phyloP scores from a whole-genome alignment of 805 yeast genomes.

The Millerozyma miso region DNA sequence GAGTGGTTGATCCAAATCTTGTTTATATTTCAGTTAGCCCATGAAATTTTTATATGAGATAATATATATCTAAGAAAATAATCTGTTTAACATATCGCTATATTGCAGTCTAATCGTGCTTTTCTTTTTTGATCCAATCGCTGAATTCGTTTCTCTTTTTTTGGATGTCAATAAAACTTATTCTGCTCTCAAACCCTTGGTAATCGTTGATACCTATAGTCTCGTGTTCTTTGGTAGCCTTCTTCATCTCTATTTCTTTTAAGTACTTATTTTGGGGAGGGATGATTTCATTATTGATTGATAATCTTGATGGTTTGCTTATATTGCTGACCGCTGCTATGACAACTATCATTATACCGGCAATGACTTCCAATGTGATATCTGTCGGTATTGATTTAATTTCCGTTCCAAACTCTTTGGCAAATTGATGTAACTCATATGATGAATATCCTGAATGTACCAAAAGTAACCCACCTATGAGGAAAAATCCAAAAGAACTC shows the following conservation, averaged over 20 bases:
- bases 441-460: constrained; percentile 53
- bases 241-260: constrained; percentile 42
- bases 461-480: constrained; percentile 20
- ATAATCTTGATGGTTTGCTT: constrained; percentile 15
- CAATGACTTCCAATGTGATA: constrained; percentile 45
- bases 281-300: constrained; percentile 24
- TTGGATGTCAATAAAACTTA: constrained; percentile 48
- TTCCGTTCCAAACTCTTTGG: constrained; percentile 11
- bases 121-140: constrained; percentile 24
- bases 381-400: constrained; percentile 36
- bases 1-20: no score
- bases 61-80: not conserved
- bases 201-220: constrained; percentile 44
- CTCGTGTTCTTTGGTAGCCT: constrained; percentile 47
- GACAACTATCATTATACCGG: constrained; percentile 43
- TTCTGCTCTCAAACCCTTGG: constrained; percentile 45
- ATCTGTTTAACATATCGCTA: not conserved
- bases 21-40: no score
- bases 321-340: constrained; percentile 35
- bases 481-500: constrained; percentile 7
- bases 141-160: constrained; percentile 42
- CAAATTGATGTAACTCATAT: constrained; percentile 44
- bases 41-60: not conserved
- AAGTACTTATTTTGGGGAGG: constrained; percentile 29
- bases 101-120: not conserved